Conservation (phyloP, 2,329 filamentous ascomycete genomes). For the Nemania sp. region DNA sequence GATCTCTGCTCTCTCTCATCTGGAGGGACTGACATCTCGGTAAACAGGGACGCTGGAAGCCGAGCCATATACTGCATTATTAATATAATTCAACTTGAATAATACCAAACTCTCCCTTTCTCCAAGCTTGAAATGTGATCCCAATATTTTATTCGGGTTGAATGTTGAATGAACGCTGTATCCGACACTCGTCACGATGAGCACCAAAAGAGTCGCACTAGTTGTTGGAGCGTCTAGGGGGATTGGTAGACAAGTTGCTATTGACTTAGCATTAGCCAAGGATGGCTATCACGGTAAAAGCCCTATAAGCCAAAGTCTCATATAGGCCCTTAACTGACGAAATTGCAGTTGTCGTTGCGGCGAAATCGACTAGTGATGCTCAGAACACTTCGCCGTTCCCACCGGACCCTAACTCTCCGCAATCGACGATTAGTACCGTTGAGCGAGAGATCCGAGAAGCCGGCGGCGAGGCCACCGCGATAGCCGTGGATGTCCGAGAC, state of each 20-base stretch:
- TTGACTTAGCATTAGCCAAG: slow-evolving; percentile 80
- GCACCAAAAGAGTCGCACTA: slow-evolving; percentile 69
- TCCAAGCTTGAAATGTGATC: slow-evolving; percentile 9
- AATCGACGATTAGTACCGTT: slow-evolving; percentile 85
- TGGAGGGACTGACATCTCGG: not conserved
- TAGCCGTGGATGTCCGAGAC: slow-evolving; percentile 77
- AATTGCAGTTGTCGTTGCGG: slow-evolving; percentile 76
- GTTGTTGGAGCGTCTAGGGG: slow-evolving; percentile 82
- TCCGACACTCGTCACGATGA: slow-evolving; percentile 25
- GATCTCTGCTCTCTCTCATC: slow-evolving; percentile 13
- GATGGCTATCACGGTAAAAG: slow-evolving; percentile 75
- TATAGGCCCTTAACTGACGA: slow-evolving; percentile 7
- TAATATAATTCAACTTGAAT: not conserved
- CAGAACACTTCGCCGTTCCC: slow-evolving; percentile 70
- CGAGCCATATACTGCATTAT: not conserved
- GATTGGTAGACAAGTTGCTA: slow-evolving; percentile 83
- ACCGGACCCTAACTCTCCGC: slow-evolving; percentile 78
- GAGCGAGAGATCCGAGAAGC: slow-evolving; percentile 76
- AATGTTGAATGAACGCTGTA: not conserved
- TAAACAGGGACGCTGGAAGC: not conserved
- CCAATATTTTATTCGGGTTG: not conserved
- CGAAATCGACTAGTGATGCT: slow-evolving; percentile 78
- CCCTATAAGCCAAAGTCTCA: not conserved
- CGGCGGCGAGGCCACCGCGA: slow-evolving; percentile 72
- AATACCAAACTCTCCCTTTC: not conserved